Evolutionary conservation across 2,329 filamentous ascomycete species (phyloP).

Genomic region (Gnomoniopsis smithogilvyi): DNA sequence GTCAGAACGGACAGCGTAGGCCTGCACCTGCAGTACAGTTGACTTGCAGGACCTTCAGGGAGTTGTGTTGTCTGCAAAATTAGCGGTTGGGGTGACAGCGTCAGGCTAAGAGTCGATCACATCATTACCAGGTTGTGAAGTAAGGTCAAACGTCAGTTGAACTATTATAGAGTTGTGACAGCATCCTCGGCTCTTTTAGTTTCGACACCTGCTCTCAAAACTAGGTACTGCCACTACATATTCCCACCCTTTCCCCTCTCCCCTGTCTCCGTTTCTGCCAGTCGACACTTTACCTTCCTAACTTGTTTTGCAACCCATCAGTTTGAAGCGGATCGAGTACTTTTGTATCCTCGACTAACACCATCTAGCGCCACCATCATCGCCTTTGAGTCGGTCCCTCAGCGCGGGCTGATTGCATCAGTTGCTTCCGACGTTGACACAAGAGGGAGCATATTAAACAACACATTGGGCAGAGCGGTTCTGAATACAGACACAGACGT

Average conservation of each 20-base stretch:
- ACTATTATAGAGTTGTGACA: neutral
- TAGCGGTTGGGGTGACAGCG: neutral
- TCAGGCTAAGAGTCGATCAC: neutral
- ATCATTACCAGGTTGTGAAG: neutral
- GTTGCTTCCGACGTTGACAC: neutral
- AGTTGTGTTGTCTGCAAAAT: neutral
- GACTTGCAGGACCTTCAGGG: neutral
- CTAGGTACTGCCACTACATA: neutral
- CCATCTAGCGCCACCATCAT: neutral
- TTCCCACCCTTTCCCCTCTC: slow-evolving; percentile 1
- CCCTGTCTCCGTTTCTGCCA: neutral
- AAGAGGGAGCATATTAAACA: neutral
- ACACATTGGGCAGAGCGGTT: neutral
- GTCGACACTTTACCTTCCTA: slow-evolving; percentile 8
- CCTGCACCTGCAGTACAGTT: neutral
- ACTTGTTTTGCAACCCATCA: neutral
- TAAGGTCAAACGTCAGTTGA: neutral
- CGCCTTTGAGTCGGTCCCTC: neutral
- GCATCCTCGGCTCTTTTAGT: neutral
- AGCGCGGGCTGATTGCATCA: neutral
- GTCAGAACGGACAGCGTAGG: neutral
- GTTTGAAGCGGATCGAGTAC: neutral
- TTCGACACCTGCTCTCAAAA: neutral
- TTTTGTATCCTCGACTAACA: neutral
- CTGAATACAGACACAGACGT: neutral